Conservation (phyloP, 371 early-diverging fungal species). For the Circinella minor region DNA sequence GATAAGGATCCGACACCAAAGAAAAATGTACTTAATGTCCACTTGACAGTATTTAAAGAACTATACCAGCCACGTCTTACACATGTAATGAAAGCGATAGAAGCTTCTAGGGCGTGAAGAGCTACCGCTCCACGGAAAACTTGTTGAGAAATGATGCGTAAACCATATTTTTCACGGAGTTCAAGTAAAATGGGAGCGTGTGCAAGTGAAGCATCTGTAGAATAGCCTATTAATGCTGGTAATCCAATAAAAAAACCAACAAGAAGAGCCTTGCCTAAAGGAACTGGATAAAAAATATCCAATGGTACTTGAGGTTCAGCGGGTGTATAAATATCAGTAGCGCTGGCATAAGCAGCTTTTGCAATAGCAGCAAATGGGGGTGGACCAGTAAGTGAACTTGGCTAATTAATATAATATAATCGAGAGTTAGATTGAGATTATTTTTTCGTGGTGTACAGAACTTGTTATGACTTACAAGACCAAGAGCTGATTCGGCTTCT, state of each 20-base stretch:
- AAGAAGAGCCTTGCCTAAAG: conserved; percentile 9
- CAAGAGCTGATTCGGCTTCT: conserved; percentile 50
- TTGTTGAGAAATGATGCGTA: conserved; percentile 7
- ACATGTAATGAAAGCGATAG: conserved; percentile 32
- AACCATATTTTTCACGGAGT: conserved; percentile 16
- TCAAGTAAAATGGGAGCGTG: neutral
- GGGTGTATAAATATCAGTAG: conserved; percentile 39
- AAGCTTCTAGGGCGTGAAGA: conserved; percentile 29
- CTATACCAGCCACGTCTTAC: conserved; percentile 48
- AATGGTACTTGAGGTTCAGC: conserved; percentile 35
- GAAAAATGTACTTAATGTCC: conserved; percentile 38
- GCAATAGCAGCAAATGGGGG: conserved; percentile 49
- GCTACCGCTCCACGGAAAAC: conserved; percentile 13
- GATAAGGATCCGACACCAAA: conserved; percentile 34
- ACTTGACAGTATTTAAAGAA: conserved; percentile 35
- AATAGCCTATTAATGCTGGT: conserved; percentile 18
- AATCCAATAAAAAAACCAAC: conserved; percentile 17
- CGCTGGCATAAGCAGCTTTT: conserved; percentile 42
- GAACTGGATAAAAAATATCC: conserved; percentile 33
- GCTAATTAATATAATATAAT: conserved; percentile 25
- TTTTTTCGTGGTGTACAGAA: too few relatives aligned
- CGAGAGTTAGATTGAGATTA: neutral
- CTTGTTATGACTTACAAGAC: conserved; percentile 28
- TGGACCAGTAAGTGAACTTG: conserved; percentile 44
- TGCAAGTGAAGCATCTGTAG: conserved; percentile 22